Percentiles rank a stretch among this genome's conserved stretches.
These are phyloP conservation scores for Oryza brachyantha DNA, from an alignment of 176 grass and related monocot species.

Conservation along the genomic window DNA sequence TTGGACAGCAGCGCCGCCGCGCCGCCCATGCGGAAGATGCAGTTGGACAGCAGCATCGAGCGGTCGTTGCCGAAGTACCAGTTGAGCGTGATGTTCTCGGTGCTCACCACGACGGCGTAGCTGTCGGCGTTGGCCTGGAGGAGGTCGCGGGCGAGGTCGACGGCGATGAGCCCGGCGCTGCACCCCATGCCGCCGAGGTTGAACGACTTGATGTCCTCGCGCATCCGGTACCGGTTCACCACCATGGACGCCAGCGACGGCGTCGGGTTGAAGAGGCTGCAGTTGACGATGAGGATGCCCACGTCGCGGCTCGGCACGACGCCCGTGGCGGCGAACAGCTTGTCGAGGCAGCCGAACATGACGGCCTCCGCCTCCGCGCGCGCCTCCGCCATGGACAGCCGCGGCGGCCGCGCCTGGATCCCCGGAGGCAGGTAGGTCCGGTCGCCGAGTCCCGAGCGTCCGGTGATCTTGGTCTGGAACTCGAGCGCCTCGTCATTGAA, in stretches of 20 bases:
- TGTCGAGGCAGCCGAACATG: conserved; percentile 70
- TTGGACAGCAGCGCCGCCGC: conserved; percentile 63
- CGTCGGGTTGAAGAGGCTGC: conserved; percentile 79
- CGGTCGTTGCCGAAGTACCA: conserved; percentile 86
- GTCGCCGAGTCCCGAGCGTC: conserved; percentile 59
- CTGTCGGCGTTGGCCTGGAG: conserved; percentile 47
- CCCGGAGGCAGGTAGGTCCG: conserved; percentile 70
- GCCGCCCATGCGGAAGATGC: conserved; percentile 82
- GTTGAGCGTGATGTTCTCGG: conserved; percentile 80
- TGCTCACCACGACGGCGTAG: conserved; percentile 65
- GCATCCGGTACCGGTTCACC: conserved; percentile 68
- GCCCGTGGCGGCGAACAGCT: conserved; percentile 51
- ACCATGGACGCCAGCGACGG: conserved; percentile 68
- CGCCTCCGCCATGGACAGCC: conserved; percentile 59
- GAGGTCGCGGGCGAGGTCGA: conserved; percentile 66
- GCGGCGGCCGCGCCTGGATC: conserved; percentile 53
- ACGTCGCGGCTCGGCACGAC: conserved; percentile 63
- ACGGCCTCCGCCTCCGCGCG: conserved; percentile 62
- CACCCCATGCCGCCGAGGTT: conserved; percentile 84
- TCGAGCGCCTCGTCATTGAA: conserved; percentile 56
- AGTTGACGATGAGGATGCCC: conserved; percentile 63
- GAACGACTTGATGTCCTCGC: conserved; percentile 55
- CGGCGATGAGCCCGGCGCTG: conserved; percentile 64
- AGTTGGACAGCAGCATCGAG: conserved; percentile 82
- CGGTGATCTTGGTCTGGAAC: conserved; percentile 72